Evolutionary conservation across 345 rosid species (phyloP), one percentile per base, ranked within the genome.

Genomic region (Corymbia maculata): DNA sequence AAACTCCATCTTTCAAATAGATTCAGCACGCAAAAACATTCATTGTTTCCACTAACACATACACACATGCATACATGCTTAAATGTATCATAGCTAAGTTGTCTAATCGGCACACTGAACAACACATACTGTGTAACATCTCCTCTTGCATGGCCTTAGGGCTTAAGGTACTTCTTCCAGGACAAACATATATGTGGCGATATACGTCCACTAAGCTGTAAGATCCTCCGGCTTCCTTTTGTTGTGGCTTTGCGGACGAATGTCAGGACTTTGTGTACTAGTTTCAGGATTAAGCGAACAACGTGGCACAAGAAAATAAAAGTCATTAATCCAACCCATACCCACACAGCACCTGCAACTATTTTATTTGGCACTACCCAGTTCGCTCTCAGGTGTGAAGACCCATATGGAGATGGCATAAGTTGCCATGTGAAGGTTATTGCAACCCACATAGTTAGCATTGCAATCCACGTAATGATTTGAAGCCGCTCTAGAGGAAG

Each of bases 361-460:
- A 8, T 19, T 0, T 3, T 7, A 3, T 0, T 0, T 53, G 4
- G 4, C 21, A 53, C 1, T 3, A 7, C 1, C 0, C 4, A 7
- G 1, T 53, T 3, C 4, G 2, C 0, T 8, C n/a, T n/a, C n/a
- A n/a, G 61, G 28, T 55, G 61, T 55, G 0, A 21, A 55, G 28
- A 3, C 0, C 4, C 2, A 53, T 52, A 52, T 52, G 55, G 55
- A 52, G 55, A 17, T 52, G 55, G 22, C 8, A 52, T 52, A 52
- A 17, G 55, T 52, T 8, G 1, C 9, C 21, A 21, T 21, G 17
- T 6, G 22, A 0, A 17, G 22, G 55, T 52, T 52, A 52, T 52
- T 8, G 55, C 55, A 52, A 52, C 55, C 55, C 55, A 52, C 55
- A 52, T 17, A 6, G 22, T 52, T 52, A 52, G 22, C 22, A 2